Base-by-base conservation (phyloP, 2,329 filamentous ascomycete genomes). In the Xylariaceae sp. region DNA sequence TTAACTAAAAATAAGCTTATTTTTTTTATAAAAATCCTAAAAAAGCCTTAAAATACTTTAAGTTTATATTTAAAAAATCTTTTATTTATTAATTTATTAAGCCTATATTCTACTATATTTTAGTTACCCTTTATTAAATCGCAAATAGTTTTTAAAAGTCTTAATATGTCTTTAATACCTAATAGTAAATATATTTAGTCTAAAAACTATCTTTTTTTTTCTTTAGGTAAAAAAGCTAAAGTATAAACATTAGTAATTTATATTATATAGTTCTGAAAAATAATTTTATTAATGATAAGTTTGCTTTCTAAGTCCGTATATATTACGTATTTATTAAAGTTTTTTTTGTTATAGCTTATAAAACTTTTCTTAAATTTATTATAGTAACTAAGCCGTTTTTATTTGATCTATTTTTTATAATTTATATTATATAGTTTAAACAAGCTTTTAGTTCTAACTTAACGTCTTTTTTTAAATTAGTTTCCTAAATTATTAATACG, bases 211-310 rank as follows among this genome's bases (percentile, higher is more conserved):
- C 34, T 33, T 42, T 11, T 36, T 42, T 36, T 28, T 14, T n/a
- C n/a, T n/a, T n/a, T n/a, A 31, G 34, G n/a, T 43, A 49, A 49
- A 31, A 10, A 10, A 31, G 34, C 10, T 43, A 43, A 17, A 14
- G 17, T 28, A 43, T 49, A 49, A 43, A 41, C 33, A 14, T 49
- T 43, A 31, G 16, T 22, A 43, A 49, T 31, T 42, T 28, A 49
- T 31, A 43, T 33, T 31, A n/a, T 43, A 7, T 12, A 14, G 18
- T 36, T 17, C 18, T 34, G 16, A 49, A 42, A 49, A 31, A 43
- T 42, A 16, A 43, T 34, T 38, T 46, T 46, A 36, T 33, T 36
- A 36, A 36, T 36, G 10, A 36, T 10, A 36, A 36, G 14, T 14
- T 36, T 10, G 10, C 17, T 42, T 42, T 42, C 17, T 17, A 17